These are phyloP conservation scores for Paraphaeosphaeria minitans DNA, from an alignment of 2,329 filamentous ascomycete species.

Conservation along the genomic window DNA sequence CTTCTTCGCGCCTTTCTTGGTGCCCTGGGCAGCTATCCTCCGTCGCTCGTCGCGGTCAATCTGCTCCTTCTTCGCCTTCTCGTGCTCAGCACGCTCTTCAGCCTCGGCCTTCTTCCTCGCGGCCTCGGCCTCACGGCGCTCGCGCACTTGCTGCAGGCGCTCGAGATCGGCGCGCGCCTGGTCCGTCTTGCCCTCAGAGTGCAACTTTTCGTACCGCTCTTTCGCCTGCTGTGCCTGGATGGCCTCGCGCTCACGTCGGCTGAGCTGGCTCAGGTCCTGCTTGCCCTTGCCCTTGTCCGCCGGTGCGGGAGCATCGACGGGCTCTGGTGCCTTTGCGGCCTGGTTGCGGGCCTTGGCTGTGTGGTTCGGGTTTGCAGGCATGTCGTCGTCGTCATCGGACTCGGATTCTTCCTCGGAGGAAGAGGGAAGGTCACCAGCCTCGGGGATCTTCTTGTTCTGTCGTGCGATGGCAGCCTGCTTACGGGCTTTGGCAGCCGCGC, in stretches of 20 bases:
- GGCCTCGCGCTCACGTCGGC: slow-evolving; percentile 74
- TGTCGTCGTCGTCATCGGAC: slow-evolving; percentile 65
- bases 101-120: slow-evolving; percentile 75
- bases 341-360: slow-evolving; percentile 70
- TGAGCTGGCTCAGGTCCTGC: slow-evolving; percentile 61
- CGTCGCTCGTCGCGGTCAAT: slow-evolving; percentile 55
- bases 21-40: slow-evolving; percentile 52
- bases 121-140: slow-evolving; percentile 84
- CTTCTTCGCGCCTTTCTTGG: slow-evolving; percentile 49
- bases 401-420: slow-evolving; percentile 66
- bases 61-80: slow-evolving; percentile 61
- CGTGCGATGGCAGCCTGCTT: slow-evolving; percentile 87
- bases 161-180: slow-evolving; percentile 90
- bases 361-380: slow-evolving; percentile 93
- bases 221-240: slow-evolving; percentile 85
- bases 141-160: slow-evolving; percentile 77
- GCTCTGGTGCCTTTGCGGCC: slow-evolving; percentile 63
- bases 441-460: slow-evolving; percentile 71
- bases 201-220: slow-evolving; percentile 88
- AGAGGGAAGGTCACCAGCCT: slow-evolving; percentile 84
- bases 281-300: slow-evolving; percentile 64
- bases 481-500: slow-evolving; percentile 83
- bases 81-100: slow-evolving; percentile 57
- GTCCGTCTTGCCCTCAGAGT: slow-evolving; percentile 95
- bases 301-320: slow-evolving; percentile 50